These are phyloP conservation scores for Hyphopichia buzzinii DNA, from an alignment of 1,139 yeast genomes.

Conservation along the genomic window DNA sequence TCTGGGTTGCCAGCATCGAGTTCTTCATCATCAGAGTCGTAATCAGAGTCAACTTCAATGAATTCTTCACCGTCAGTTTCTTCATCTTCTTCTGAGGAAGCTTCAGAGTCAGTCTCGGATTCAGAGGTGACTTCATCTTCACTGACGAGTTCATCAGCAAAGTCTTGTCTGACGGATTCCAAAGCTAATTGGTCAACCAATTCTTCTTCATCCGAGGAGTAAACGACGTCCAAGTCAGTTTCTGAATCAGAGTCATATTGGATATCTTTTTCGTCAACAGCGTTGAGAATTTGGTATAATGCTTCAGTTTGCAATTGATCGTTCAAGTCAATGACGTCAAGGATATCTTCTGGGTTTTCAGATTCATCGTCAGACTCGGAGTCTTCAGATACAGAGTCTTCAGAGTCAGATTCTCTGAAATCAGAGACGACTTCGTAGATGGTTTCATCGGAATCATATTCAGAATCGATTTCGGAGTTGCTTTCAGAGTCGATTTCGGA, in stretches of 20 bases:
- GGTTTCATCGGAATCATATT: constrained; percentile 8
- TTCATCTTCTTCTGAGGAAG: constrained; percentile 6
- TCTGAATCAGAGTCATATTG: constrained; percentile 4
- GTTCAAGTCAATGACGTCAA: constrained; percentile 34
- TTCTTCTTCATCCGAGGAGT: constrained; percentile 32
- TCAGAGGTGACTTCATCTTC: constrained; percentile 27
- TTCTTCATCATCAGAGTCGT: constrained; percentile 14
- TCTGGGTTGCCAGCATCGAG: constrained; percentile 21
- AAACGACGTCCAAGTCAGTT: constrained; percentile 28
- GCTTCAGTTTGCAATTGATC: constrained; percentile 38
- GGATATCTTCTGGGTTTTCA: constrained; percentile 24
- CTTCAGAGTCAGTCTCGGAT: constrained; percentile 26
- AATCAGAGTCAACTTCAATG: constrained; percentile 31
- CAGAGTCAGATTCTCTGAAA: constrained; percentile 8
- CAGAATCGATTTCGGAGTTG: constrained; percentile 12
- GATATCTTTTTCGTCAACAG: background rate
- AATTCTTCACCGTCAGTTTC: constrained; percentile 23
- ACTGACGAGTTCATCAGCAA: constrained; percentile 36
- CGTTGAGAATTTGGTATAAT: constrained; percentile 12
- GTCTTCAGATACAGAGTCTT: constrained; percentile 7
- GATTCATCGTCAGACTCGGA: constrained; percentile 14
- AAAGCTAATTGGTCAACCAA: constrained; percentile 35
- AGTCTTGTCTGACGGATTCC: constrained; percentile 41
- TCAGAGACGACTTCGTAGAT: constrained; percentile 8
- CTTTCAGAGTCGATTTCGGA: constrained; percentile 13